Evolutionary conservation across 495 filamentous ascomycete genomes (phyloP).

Genomic region (Podospora pseudopauciseta): DNA sequence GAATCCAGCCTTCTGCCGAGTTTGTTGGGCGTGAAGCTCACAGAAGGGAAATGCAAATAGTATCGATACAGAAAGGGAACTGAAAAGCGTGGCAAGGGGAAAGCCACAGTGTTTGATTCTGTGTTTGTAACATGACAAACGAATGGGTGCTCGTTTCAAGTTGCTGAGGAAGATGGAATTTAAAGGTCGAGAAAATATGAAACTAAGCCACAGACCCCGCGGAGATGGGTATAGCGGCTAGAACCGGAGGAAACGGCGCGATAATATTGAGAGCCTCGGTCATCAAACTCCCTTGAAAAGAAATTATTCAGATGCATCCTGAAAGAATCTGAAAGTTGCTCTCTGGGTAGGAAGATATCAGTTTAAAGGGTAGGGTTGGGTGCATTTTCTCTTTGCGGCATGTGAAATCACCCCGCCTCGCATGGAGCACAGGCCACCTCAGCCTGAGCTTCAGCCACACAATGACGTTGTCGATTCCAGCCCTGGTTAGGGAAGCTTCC

Average conservation of each 20-base stretch:
- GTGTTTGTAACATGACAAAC: neutral
- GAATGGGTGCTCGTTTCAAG: neutral
- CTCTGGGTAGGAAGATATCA: neutral
- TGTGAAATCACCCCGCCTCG: neutral
- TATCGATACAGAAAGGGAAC: too few species aligned
- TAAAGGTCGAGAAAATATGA: neutral
- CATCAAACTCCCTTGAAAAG: neutral
- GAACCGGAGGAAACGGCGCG: neutral
- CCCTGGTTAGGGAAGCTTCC: constrained; percentile 12
- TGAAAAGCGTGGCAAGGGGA: neutral
- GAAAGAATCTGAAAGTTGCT: neutral
- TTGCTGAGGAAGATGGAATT: neutral
- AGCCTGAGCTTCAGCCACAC: constrained; percentile 19
- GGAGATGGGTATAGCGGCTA: neutral
- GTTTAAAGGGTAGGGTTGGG: neutral
- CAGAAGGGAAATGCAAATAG: neutral
- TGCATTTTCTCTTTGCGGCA: neutral
- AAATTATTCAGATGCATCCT: neutral
- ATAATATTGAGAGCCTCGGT: neutral
- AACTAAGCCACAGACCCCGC: neutral
- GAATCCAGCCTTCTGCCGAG: neutral
- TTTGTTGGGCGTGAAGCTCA: neutral
- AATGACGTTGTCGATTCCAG: constrained; percentile 28
- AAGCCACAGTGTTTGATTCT: neutral
- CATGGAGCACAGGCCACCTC: neutral